These are phyloP conservation scores for Ceratocystis lukuohia DNA, from an alignment of 2,329 filamentous ascomycete species.

Conservation along the genomic window DNA sequence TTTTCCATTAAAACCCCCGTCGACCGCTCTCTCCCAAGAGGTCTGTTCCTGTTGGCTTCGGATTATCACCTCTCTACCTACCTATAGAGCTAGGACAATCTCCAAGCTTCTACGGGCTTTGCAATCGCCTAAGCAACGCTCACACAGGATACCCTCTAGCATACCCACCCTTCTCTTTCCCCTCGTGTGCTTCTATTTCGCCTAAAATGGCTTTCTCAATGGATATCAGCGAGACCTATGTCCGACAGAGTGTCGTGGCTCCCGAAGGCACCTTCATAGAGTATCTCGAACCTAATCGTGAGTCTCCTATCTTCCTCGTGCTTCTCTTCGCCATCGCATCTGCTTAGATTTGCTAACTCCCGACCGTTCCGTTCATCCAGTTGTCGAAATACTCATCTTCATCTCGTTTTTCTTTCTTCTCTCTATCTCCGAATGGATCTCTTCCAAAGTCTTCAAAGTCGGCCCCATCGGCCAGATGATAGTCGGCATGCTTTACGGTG, in stretches of 20 bases:
- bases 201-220: neutral
- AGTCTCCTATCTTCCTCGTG: constrained; percentile 12
- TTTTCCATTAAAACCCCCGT: constrained; percentile 6
- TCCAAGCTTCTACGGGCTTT: neutral
- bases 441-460: constrained; percentile 30
- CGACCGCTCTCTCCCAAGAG: neutral
- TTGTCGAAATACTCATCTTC: constrained; percentile 30
- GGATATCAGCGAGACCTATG: neutral
- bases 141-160: neutral
- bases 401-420: constrained; percentile 35
- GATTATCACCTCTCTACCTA: neutral
- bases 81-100: constrained; percentile 1
- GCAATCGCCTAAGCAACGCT: neutral
- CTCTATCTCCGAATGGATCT: constrained; percentile 30
- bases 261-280: constrained; percentile 25
- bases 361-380: constrained; percentile 21
- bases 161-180: neutral
- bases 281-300: constrained; percentile 30
- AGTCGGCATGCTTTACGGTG: constrained; percentile 35
- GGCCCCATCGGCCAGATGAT: constrained; percentile 36
- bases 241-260: neutral
- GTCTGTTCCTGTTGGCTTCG: neutral
- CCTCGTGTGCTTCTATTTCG: too few species aligned
- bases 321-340: neutral
- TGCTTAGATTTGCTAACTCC: neutral